These are phyloP conservation scores for Cladosporium sp. DNA, from an alignment of 2,329 filamentous ascomycete genomes.

Conservation along the genomic window DNA sequence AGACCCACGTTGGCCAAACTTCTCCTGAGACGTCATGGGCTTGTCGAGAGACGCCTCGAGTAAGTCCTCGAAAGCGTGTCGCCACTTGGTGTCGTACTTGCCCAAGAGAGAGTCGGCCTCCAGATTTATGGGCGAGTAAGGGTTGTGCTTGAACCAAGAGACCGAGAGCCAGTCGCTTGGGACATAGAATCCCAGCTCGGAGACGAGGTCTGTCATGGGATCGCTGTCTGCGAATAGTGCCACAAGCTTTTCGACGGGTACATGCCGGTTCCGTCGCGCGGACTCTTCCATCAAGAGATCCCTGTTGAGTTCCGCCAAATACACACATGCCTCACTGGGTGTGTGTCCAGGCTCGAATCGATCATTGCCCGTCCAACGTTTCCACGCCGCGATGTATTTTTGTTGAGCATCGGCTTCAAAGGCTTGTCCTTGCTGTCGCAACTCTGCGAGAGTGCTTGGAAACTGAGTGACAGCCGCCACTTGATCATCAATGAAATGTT, in stretches of 20 bases:
- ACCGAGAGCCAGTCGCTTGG: conserved; percentile 26
- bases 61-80: conserved; percentile 55
- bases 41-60: conserved; percentile 38
- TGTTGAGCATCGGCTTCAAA: too few relatives aligned
- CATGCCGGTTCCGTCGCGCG: conserved; percentile 19
- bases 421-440: not conserved
- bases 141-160: conserved; percentile 35
- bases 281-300: conserved; percentile 21
- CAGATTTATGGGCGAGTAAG: conserved; percentile 51
- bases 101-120: conserved; percentile 39
- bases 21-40: conserved; percentile 22
- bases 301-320: too few relatives aligned
- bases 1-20: conserved; percentile 16
- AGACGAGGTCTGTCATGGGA: not conserved
- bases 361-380: conserved; percentile 12
- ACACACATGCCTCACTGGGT: too few relatives aligned
- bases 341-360: too few relatives aligned
- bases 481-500: conserved; percentile 54
- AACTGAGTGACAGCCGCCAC: conserved; percentile 37
- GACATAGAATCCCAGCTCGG: not conserved
- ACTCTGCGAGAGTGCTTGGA: not conserved
- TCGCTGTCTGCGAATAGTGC: conserved; percentile 23
- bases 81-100: conserved; percentile 40
- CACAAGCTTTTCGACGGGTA: conserved; percentile 20
- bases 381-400: not conserved